Conservation (phyloP, 805 yeast genomes). For the Yarrowia sp. region DNA sequence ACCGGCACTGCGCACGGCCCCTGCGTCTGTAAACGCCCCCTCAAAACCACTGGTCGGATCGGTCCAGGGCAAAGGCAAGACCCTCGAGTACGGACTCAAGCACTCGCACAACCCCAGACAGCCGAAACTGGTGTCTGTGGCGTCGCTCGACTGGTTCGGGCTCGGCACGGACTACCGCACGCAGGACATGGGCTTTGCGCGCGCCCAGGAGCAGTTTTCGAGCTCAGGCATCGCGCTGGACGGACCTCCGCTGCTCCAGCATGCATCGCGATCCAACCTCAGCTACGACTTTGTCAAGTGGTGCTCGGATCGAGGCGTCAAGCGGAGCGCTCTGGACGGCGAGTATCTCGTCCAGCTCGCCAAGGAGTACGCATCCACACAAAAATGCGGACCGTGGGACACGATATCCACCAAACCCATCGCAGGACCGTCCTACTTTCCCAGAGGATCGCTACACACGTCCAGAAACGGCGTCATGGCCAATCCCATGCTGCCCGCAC, state of each 20-base stretch:
- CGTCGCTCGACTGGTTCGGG: conserved; percentile 1
- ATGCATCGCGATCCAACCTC: conserved; percentile 3
- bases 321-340: conserved; percentile 4
- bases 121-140: conserved; percentile 12
- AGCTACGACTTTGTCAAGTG: neutral
- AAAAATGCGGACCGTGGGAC: conserved; percentile 23
- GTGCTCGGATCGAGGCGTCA: conserved; percentile 6
- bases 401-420: conserved; percentile 46
- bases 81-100: conserved; percentile 7
- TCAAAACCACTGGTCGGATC: neutral
- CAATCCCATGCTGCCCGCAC: conserved; percentile 62
- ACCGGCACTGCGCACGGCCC: neutral
- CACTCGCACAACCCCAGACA: conserved; percentile 4
- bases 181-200: conserved; percentile 14
- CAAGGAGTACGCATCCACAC: conserved; percentile 6
- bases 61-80: neutral
- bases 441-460: conserved; percentile 64
- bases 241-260: neutral
- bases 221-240: neutral
- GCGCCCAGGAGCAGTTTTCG: conserved; percentile 4
- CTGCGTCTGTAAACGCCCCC: neutral
- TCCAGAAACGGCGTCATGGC: conserved; percentile 66
- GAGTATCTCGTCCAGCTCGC: conserved; percentile 5
- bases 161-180: conserved; percentile 1
- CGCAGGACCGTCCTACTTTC: conserved; percentile 71